phyloP scores from a whole-genome alignment of 306 rosid species.

The Castanea mollissima region DNA sequence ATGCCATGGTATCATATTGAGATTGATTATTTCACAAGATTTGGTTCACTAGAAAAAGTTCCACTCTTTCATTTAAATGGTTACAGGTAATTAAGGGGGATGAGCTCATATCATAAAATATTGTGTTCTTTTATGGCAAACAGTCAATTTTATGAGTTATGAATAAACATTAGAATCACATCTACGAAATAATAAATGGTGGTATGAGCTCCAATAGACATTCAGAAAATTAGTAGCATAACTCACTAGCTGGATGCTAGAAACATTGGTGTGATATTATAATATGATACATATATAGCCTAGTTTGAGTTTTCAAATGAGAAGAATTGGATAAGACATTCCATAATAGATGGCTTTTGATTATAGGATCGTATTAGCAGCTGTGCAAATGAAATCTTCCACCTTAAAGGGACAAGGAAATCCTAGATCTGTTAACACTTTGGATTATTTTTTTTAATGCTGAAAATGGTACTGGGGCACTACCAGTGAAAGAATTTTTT shows the following conservation, averaged over 20 bases:
- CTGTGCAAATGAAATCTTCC: not conserved
- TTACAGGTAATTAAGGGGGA: not conserved
- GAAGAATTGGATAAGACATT: not conserved
- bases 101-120: not conserved
- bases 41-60: no score
- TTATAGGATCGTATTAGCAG: not conserved
- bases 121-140: not conserved
- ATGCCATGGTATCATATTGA: not conserved
- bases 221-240: not conserved
- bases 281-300: not conserved
- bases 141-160: not conserved
- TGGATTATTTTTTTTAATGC: not conserved
- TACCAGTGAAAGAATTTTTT: not conserved
- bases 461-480: not conserved
- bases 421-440: not conserved
- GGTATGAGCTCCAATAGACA: not conserved
- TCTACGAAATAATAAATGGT: no score
- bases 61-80: no score
- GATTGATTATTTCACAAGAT: no score
- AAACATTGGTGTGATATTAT: not conserved
- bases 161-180: not conserved
- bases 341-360: not conserved
- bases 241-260: not conserved
- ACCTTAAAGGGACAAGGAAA: not conserved
- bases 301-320: not conserved